These are phyloP conservation scores for Bimuria novae-zelandiae DNA, from an alignment of 2,329 filamentous ascomycete genomes.

Conservation along the genomic window DNA sequence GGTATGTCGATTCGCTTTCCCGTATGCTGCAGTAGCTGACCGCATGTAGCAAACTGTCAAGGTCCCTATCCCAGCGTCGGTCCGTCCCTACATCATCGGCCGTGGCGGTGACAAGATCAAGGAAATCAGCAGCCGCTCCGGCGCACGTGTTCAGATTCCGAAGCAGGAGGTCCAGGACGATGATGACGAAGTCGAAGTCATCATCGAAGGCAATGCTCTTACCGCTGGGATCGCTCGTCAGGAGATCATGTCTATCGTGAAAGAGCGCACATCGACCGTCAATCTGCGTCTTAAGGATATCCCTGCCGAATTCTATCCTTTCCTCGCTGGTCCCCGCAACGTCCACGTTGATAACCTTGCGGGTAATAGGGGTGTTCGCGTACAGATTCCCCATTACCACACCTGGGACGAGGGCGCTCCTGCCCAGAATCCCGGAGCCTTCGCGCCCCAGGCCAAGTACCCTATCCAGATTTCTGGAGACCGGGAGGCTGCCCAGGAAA, in stretches of 20 bases:
- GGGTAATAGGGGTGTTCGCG: conserved; percentile 72
- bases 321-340: conserved; percentile 83
- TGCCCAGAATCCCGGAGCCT: conserved; percentile 68
- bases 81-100: conserved; percentile 89
- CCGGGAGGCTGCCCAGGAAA: conserved; percentile 77
- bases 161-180: conserved; percentile 82
- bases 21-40: conserved; percentile 13
- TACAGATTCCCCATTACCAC: conserved; percentile 82
- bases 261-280: conserved; percentile 80
- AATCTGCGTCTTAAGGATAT: conserved; percentile 82
- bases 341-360: conserved; percentile 70
- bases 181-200: conserved; percentile 75
- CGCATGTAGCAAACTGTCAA: conserved; percentile 64
- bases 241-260: conserved; percentile 84
- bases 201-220: conserved; percentile 88
- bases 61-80: conserved; percentile 80
- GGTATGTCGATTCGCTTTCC: conserved; percentile 62
- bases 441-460: conserved; percentile 71
- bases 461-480: conserved; percentile 88
- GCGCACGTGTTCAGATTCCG: conserved; percentile 87
- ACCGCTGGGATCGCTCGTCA: conserved; percentile 82
- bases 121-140: conserved; percentile 84
- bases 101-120: conserved; percentile 89
- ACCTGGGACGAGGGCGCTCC: conserved; percentile 71
- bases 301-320: conserved; percentile 91